These are phyloP conservation scores for Metarhizium brunneum DNA, from an alignment of 2,329 filamentous ascomycete species.

Conservation along the genomic window DNA sequence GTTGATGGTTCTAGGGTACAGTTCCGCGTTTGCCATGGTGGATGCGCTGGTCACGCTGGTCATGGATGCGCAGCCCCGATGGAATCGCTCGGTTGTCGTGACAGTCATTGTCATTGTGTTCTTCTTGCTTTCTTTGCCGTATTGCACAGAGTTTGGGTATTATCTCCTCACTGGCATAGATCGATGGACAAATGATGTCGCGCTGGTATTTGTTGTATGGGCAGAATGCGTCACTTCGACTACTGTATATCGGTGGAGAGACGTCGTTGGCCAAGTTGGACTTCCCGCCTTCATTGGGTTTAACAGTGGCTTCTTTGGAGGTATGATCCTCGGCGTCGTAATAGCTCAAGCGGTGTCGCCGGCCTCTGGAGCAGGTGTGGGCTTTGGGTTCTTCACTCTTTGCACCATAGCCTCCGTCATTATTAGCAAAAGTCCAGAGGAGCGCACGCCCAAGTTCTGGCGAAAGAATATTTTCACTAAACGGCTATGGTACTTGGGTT, in stretches of 20 bases:
- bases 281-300: conserved; percentile 32
- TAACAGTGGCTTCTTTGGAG: conserved; percentile 43
- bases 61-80: conserved; percentile 40
- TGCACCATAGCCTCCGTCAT: conserved; percentile 28
- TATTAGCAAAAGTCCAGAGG: conserved; percentile 33
- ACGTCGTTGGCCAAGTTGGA: conserved; percentile 35
- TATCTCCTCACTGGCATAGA: conserved; percentile 46
- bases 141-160: conserved; percentile 49
- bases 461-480: conserved; percentile 24
- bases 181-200: conserved; percentile 45
- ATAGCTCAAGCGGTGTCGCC: conserved; percentile 37
- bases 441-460: conserved; percentile 32
- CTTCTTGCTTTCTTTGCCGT: conserved; percentile 45
- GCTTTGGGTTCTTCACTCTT: conserved; percentile 41
- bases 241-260: conserved; percentile 41
- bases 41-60: conserved; percentile 45
- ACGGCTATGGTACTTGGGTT: conserved; percentile 42
- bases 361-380: conserved; percentile 38
- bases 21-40: conserved; percentile 50
- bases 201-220: conserved; percentile 45
- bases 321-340: conserved; percentile 40
- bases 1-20: conserved; percentile 47
- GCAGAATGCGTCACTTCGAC: conserved; percentile 42
- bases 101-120: conserved; percentile 38
- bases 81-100: conserved; percentile 37